Evolutionary conservation across 805 yeast genomes (phyloP), one percentile per base, ranked within the genome.

Genomic region (Candida michaelii): DNA sequence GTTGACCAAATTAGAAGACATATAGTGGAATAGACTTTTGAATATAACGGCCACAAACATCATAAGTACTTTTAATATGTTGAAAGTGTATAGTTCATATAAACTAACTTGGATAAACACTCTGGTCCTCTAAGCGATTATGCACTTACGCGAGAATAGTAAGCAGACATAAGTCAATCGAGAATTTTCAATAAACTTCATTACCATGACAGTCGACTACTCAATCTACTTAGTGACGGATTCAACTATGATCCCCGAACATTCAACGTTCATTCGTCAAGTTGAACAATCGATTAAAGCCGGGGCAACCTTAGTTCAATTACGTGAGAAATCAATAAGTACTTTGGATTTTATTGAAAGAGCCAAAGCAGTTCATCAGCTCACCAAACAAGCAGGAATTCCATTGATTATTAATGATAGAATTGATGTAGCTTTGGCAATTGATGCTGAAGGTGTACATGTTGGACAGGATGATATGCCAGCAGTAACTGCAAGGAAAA

Each of bases 391-490:
- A 19, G 76, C 71, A 30, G 73, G 76, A 0, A 79, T 90, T 6
- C 97, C 97, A 0, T 67, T 89, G 50, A 77, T 89, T 25, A 89
- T 89, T 55, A 88, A 89, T 52, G 97, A 89, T 55, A 67, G 97
- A 39, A 75, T 88, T 2, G 97, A 89, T 56, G 88, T 90, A 10
- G 97, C 96, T 0, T 65, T 90, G 33, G 97, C 97, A 0, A 73
- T 88, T 43, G 93, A 77, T 51, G 95, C 95, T 2, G 96, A 88
- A 49, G 96, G 96, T 27, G 83, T 90, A 7, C 97, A 89, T 65
- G 87, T 89, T 15, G 97, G 97, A 0, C 97, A 89, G 60, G 89
- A 83, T 40, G 97, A 89, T 57, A 86, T 89, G 87, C 74, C 76
- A 9, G 79, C 79, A 1, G 53, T 53, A 1, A 52, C 73, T 29